A percentile compares a stretch with the other conserved stretches of the same genome.
Conservation (phyloP, 345 rosid species). For the Physaria fendleri region DNA sequence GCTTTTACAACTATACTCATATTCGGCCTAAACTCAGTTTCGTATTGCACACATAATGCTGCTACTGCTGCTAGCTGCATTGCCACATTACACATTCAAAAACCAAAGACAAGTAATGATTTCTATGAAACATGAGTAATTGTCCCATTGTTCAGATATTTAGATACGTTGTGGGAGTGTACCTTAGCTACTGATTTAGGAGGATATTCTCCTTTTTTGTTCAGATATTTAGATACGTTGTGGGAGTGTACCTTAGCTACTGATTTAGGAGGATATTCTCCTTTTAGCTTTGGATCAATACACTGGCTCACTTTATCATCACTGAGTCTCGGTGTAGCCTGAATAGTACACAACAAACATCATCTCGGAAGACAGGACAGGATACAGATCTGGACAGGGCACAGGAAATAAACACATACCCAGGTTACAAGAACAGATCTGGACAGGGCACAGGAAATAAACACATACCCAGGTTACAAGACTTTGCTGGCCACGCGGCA, state of each 20-base stretch:
- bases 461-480: background rate
- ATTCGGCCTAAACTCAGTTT: background rate
- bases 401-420: background rate
- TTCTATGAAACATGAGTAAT: background rate
- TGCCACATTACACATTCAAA: background rate
- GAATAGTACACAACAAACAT: background rate
- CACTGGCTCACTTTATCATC: background rate
- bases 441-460: background rate
- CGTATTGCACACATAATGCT: background rate
- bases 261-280: too few relatives aligned
- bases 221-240: too few relatives aligned
- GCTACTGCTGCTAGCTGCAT: background rate
- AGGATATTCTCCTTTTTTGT: background rate
- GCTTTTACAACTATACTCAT: slow-evolving; percentile 88
- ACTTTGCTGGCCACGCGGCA: background rate
- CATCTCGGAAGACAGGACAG: background rate
- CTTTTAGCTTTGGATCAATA: background rate
- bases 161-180: background rate
- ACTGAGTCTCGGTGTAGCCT: background rate
- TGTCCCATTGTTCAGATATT: background rate
- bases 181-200: background rate
- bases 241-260: too few relatives aligned
- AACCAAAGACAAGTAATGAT: background rate
- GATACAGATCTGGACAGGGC: background rate
- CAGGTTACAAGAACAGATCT: too few relatives aligned